Percentiles rank a stretch among this genome's conserved stretches.
Conservation (phyloP, 2,329 filamentous ascomycete genomes). For the Chaetomium sp. region DNA sequence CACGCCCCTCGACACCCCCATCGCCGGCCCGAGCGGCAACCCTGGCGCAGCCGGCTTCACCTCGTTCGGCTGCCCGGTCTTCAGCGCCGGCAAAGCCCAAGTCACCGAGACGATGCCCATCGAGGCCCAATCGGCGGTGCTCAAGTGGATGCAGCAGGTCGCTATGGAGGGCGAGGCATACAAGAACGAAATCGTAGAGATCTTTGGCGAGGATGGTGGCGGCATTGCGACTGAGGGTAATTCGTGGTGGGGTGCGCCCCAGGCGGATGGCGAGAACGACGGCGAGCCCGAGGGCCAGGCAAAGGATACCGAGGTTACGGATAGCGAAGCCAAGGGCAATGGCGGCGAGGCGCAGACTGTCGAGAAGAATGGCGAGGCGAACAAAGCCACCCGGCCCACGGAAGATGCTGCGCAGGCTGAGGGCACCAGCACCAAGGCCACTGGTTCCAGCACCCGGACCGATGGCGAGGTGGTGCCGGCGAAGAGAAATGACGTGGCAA, state of each 20-base stretch:
- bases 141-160: conserved; percentile 38
- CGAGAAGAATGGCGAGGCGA: not conserved
- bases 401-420: too few species aligned
- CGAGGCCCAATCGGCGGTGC: conserved; percentile 35
- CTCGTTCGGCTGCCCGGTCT: conserved; percentile 64
- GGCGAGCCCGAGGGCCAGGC: not conserved
- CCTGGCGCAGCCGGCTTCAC: conserved; percentile 44
- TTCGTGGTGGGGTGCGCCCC: conserved; percentile 12
- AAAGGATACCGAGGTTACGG: not conserved
- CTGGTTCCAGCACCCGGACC: not conserved
- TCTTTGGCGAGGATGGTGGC: conserved; percentile 24
- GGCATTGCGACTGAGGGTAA: conserved; percentile 9
- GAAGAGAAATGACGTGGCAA: not conserved
- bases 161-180: conserved; percentile 32
- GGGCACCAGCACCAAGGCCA: too few species aligned
- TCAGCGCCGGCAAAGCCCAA: conserved; percentile 66
- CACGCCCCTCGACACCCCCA: conserved; percentile 53
- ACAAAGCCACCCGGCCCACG: too few species aligned
- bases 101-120: conserved; percentile 66
- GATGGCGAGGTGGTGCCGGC: not conserved
- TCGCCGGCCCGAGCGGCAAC: conserved; percentile 57
- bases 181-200: conserved; percentile 33
- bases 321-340: not conserved
- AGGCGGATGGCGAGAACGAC: not conserved
- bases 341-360: not conserved